A percentile compares a stretch with the other conserved stretches of the same genome.
Conservation (phyloP, 176 grass and related monocot species). For the Poa pratensis region DNA sequence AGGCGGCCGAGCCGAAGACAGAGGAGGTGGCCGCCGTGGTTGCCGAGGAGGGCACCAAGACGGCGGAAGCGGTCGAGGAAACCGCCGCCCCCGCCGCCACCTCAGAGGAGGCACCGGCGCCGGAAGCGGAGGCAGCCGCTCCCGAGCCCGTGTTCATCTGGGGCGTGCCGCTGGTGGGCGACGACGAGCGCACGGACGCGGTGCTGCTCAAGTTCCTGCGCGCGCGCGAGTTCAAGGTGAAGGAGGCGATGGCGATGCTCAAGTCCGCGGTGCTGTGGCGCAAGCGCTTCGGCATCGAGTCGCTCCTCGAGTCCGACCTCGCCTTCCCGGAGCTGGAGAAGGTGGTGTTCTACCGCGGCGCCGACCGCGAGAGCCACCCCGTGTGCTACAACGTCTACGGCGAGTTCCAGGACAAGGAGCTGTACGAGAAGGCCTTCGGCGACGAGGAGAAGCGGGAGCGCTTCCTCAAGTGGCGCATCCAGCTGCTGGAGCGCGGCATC, state of each 20-base stretch:
- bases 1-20: background rate
- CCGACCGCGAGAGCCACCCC: slow-evolving; percentile 77
- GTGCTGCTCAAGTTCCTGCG: slow-evolving; percentile 95
- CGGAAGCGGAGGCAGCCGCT: slow-evolving; percentile 26
- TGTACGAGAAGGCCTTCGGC: slow-evolving; percentile 94
- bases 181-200: slow-evolving; percentile 82
- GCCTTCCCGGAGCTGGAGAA: slow-evolving; percentile 74
- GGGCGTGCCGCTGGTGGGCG: slow-evolving; percentile 84
- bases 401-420: slow-evolving; percentile 97
- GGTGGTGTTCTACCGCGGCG: slow-evolving; percentile 81
- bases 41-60: slow-evolving; percentile 45
- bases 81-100: slow-evolving; percentile 40
- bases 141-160: slow-evolving; percentile 70
- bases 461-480: slow-evolving; percentile 99
- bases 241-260: slow-evolving; percentile 90
- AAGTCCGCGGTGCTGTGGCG: slow-evolving; percentile 81
- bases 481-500: slow-evolving; percentile 90
- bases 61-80: slow-evolving; percentile 68
- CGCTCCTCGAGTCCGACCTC: slow-evolving; percentile 74
- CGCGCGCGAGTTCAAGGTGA: slow-evolving; percentile 92
- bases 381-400: slow-evolving; percentile 96
- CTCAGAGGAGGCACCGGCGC: slow-evolving; percentile 40
- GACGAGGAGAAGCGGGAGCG: slow-evolving; percentile 88
- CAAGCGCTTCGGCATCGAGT: slow-evolving; percentile 88
- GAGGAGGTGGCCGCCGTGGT: background rate